Evolutionary conservation across 1,284 basidiomycete species (phyloP).

Genomic region (Cryptococcus floricola): DNA sequence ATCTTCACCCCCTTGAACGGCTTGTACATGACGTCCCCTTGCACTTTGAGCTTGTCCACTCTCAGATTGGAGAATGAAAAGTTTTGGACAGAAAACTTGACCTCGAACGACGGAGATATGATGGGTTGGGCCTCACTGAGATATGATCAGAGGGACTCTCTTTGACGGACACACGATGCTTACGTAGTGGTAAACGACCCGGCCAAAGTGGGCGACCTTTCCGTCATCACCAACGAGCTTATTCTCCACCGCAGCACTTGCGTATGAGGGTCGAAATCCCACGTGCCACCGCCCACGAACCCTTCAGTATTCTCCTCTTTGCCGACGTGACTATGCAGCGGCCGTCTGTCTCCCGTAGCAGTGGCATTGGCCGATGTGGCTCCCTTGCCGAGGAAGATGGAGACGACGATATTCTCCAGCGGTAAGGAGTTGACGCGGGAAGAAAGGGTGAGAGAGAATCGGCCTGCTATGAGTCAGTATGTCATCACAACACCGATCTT

Average conservation of each 20-base stretch:
- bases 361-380: slow-evolving; percentile 55
- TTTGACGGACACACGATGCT: slow-evolving; percentile 7
- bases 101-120: slow-evolving; percentile 66
- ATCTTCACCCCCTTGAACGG: slow-evolving; percentile 63
- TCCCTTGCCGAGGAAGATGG: slow-evolving; percentile 68
- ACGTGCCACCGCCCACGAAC: slow-evolving; percentile 60
- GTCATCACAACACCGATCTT: slow-evolving; percentile 4
- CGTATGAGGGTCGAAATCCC: slow-evolving; percentile 70
- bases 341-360: slow-evolving; percentile 40
- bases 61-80: slow-evolving; percentile 74
- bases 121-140: slow-evolving; percentile 41
- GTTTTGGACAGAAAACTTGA: slow-evolving; percentile 67
- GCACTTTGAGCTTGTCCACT: slow-evolving; percentile 79
- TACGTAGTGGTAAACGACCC: slow-evolving; percentile 67
- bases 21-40: slow-evolving; percentile 54
- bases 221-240: slow-evolving; percentile 62
- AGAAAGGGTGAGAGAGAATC: slow-evolving; percentile 66
- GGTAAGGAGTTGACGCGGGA: slow-evolving; percentile 63
- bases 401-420: slow-evolving; percentile 66
- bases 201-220: slow-evolving; percentile 63
- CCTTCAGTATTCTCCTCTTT: slow-evolving; percentile 30
- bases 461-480: slow-evolving; percentile 51
- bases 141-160: neutral
- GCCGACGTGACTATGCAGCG: slow-evolving; percentile 54
- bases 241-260: slow-evolving; percentile 73